Percentiles rank a stretch among this genome's conserved stretches.
These are phyloP conservation scores for Aspergillus candidus DNA, from an alignment of 2,329 filamentous ascomycete species.

Conservation along the genomic window DNA sequence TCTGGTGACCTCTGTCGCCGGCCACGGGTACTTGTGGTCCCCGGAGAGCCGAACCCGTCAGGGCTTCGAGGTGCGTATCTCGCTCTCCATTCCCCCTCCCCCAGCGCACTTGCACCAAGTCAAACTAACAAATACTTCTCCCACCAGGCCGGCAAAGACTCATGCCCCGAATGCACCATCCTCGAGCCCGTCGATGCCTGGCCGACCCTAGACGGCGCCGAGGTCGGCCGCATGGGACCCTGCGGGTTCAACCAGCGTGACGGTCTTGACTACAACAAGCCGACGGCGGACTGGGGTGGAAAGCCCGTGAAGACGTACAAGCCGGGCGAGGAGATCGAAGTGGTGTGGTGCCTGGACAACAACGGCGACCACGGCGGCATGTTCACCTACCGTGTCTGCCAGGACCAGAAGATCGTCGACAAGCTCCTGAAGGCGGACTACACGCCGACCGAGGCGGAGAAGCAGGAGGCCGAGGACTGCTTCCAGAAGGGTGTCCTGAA, in stretches of 20 bases:
- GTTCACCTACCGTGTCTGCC: conserved; percentile 51
- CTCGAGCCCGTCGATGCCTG: conserved; percentile 48
- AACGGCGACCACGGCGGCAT: conserved; percentile 54
- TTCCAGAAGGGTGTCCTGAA: conserved; percentile 45
- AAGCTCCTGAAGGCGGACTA: conserved; percentile 46
- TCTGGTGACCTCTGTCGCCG: conserved; percentile 22
- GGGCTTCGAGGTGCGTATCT: conserved; percentile 36
- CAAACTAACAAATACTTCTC: background rate
- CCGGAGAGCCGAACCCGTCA: conserved; percentile 43
- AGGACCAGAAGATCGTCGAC: conserved; percentile 47
- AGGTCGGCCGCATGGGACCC: conserved; percentile 45
- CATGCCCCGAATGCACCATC: conserved; percentile 52
- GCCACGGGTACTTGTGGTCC: conserved; percentile 44
- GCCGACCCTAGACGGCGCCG: conserved; percentile 44
- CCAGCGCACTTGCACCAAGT: background rate
- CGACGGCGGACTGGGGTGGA: conserved; percentile 41
- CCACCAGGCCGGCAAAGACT: conserved; percentile 42
- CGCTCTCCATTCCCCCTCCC: background rate
- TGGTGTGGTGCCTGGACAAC: conserved; percentile 52
- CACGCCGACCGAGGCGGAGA: conserved; percentile 47
- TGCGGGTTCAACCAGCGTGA: conserved; percentile 52
- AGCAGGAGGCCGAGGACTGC: conserved; percentile 50
- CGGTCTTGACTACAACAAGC: conserved; percentile 49
- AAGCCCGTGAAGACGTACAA: conserved; percentile 41
- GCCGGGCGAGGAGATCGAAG: conserved; percentile 43